Conservation (phyloP, 208 protist species). For the Herpetomonas samuelpessoai region DNA sequence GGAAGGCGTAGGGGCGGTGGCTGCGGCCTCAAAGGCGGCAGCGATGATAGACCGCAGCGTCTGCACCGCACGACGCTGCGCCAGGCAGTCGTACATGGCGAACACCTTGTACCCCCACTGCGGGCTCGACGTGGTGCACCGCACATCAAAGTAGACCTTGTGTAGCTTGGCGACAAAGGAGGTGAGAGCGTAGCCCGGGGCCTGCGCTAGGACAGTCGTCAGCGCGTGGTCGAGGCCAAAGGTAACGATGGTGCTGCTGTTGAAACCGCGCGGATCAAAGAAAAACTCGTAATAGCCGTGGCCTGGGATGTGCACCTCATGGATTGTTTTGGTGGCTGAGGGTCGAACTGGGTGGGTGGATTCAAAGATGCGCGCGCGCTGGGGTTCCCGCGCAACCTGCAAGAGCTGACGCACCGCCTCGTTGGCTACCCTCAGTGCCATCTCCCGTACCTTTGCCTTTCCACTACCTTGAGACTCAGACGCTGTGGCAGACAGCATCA, state of each 20-base stretch:
- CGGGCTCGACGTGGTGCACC: slow-evolving; percentile 40
- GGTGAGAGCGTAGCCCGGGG: slow-evolving; percentile 43
- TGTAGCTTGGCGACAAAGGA: slow-evolving; percentile 48
- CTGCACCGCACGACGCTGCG: slow-evolving; percentile 56
- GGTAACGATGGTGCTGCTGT: slow-evolving; percentile 56
- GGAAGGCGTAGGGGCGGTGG: not conserved
- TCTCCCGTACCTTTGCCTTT: too few species aligned
- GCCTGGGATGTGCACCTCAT: slow-evolving; percentile 57
- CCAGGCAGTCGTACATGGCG: slow-evolving; percentile 63
- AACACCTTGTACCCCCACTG: slow-evolving; percentile 87
- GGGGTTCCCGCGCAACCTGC: slow-evolving; percentile 37
- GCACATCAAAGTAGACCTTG: slow-evolving; percentile 65
- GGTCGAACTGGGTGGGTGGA: slow-evolving; percentile 71
- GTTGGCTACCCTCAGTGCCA: slow-evolving; percentile 12
- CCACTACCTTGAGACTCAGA: not conserved
- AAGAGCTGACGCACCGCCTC: slow-evolving; percentile 36
- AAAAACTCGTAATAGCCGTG: slow-evolving; percentile 55
- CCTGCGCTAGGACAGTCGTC: slow-evolving; percentile 44
- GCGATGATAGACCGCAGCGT: slow-evolving; percentile 53
- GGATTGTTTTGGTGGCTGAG: slow-evolving; percentile 25
- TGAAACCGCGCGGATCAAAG: slow-evolving; percentile 60
- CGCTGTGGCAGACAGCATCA: too few species aligned
- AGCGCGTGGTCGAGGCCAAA: slow-evolving; percentile 55
- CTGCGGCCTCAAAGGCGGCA: slow-evolving; percentile 20
- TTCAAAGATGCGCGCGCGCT: slow-evolving; percentile 60